A percentile compares a stretch with the other conserved stretches of the same genome.
These are phyloP conservation scores for Myrica gale DNA, from an alignment of 306 rosid genomes.

Conservation along the genomic window DNA sequence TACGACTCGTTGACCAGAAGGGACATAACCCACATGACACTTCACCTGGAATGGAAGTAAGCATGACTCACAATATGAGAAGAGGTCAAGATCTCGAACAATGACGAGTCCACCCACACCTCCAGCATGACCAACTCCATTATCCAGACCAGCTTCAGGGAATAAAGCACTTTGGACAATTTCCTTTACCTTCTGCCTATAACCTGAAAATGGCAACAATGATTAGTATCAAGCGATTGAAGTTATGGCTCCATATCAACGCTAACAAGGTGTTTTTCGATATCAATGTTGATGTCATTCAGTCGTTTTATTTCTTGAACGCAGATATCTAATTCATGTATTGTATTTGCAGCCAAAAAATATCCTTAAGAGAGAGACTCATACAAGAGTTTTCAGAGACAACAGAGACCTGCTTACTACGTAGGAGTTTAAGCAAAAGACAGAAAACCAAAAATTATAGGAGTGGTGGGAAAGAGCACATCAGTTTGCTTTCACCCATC, in stretches of 20 bases:
- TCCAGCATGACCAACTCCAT: conserved; percentile 79
- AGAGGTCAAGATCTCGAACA: conserved; percentile 83
- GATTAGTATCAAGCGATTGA: not conserved
- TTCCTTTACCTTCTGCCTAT: conserved; percentile 69
- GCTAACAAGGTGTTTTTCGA: not conserved
- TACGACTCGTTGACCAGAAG: conserved; percentile 75
- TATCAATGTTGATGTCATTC: not conserved
- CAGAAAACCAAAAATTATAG: not conserved
- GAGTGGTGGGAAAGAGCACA: not conserved
- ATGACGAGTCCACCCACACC: conserved; percentile 93
- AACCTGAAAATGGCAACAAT: conserved; percentile 50
- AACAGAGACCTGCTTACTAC: not conserved
- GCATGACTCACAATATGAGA: conserved; percentile 92
- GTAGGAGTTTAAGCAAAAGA: not conserved
- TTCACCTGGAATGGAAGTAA: conserved; percentile 90
- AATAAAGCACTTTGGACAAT: conserved; percentile 89
- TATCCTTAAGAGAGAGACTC: not conserved
- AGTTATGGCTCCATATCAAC: not conserved
- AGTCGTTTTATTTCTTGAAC: not conserved
- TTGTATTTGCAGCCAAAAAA: not conserved
- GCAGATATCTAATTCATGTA: not conserved
- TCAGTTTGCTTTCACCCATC: not conserved
- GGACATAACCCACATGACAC: conserved; percentile 92
- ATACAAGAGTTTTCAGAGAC: not conserved
- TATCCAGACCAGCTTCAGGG: conserved; percentile 86